These are phyloP conservation scores for Trichocladium uniseriatum DNA, from an alignment of 495 filamentous ascomycete genomes.

Conservation along the genomic window DNA sequence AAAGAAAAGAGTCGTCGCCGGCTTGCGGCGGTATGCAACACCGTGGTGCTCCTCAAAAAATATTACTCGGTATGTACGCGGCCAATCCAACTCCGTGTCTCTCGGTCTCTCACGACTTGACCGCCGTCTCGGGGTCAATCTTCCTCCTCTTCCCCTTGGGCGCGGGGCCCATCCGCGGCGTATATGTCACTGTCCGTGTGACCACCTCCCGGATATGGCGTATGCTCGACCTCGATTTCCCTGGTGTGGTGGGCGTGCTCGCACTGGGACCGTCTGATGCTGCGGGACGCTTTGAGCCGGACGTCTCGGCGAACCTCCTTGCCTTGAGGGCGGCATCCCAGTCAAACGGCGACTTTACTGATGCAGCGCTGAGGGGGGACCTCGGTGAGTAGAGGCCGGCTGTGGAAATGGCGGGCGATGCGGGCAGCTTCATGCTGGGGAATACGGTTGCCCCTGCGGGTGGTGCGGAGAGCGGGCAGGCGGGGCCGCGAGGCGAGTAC, in stretches of 20 bases:
- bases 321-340: constrained; percentile 50
- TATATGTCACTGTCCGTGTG: constrained; percentile 68
- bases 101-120: constrained; percentile 19
- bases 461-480: constrained; percentile 50
- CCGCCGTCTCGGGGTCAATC: constrained; percentile 41
- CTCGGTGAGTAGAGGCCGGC: constrained; percentile 34
- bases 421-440: constrained; percentile 49
- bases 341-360: constrained; percentile 49
- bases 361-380: constrained; percentile 45
- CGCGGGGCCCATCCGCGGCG: constrained; percentile 56
- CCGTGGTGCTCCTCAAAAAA: not conserved
- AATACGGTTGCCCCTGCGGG: constrained; percentile 38
- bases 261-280: constrained; percentile 23
- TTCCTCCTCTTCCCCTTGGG: constrained; percentile 70
- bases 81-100: not conserved
- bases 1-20: no score
- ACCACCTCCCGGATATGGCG: constrained; percentile 59
- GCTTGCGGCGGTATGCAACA: not conserved
- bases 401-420: constrained; percentile 47
- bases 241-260: constrained; percentile 13
- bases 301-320: constrained; percentile 37
- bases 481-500: constrained; percentile 35
- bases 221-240: constrained; percentile 41
- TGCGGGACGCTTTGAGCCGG: constrained; percentile 27
- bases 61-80: not conserved